Evolutionary conservation across 2,329 filamentous ascomycete genomes (phyloP).

Genomic region (Chaetomiaceae sp.): DNA sequence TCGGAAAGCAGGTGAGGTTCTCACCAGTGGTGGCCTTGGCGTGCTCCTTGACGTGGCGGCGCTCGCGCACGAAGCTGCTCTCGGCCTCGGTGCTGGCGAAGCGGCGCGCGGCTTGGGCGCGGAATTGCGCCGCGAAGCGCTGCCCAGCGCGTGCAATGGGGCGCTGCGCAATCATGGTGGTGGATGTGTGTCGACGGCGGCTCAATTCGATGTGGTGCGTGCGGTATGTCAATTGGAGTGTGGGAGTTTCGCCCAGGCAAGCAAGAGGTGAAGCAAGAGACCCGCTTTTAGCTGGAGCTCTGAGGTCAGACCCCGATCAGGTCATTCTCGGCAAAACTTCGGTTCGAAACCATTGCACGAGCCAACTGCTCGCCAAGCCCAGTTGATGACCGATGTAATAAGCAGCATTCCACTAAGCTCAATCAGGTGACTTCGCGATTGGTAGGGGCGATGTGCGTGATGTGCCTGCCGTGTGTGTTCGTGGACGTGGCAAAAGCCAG

Average conservation of each 20-base stretch:
- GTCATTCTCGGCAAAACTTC: constrained; percentile 22
- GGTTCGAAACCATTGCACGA: constrained; percentile 17
- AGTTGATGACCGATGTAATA: constrained; percentile 16
- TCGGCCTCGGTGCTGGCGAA: constrained; percentile 64
- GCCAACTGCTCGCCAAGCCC: constrained; percentile 2
- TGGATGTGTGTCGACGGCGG: constrained; percentile 5
- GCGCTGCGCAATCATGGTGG: constrained; percentile 18
- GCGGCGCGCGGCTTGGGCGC: constrained; percentile 59
- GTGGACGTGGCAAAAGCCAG: neutral
- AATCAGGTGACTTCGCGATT: constrained; percentile 18
- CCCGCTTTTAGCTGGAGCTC: constrained; percentile 18
- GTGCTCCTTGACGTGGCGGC: constrained; percentile 84
- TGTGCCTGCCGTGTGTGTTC: neutral
- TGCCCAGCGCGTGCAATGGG: constrained; percentile 11
- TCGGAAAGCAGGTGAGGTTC: constrained; percentile 26
- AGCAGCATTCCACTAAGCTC: neutral
- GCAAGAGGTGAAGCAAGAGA: constrained; percentile 17
- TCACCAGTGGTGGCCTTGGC: constrained; percentile 76
- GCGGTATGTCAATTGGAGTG: constrained; percentile 9
- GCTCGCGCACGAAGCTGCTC: constrained; percentile 91
- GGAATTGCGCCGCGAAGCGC: constrained; percentile 56
- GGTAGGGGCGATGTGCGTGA: neutral
- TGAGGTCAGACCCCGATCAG: constrained; percentile 24
- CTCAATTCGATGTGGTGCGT: constrained; percentile 7
- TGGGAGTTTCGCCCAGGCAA: constrained; percentile 5